Base-by-base conservation (phyloP, 768 basidiomycete species). In the Sistotremastrum niveocremeum region DNA sequence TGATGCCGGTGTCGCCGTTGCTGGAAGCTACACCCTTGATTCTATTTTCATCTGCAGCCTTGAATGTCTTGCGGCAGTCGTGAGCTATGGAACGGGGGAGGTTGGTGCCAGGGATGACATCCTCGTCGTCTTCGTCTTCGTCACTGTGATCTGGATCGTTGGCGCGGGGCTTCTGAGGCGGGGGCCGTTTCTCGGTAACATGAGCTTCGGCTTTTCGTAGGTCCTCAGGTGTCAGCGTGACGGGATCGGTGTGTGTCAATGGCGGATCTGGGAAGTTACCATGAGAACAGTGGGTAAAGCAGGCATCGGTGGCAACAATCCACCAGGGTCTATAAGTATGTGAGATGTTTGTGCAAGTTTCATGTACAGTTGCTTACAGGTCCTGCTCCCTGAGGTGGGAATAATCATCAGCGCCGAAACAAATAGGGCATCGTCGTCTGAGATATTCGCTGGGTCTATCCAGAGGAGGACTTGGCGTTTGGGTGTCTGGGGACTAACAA, bases 1-100 rank as follows among this genome's bases (percentile, higher is more conserved):
- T 69, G 34, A 66, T 42, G 0, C 68, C 64, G 2, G 51, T 56
- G 35, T 64, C 58, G 37, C 68, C 59, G 43, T 61, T 65, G n/a
- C 47, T 46, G 5, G 55, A 51, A n/a, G 50, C 54, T 4, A 46
- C 46, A 0, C 59, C 62, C 47, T 60, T 62, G 30, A 55, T 52
- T 11, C 59, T 58, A 45, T 60, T 58, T 9, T 58, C 62, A 44
- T 65, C 53, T 0, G 59, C 65, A 3, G 69, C 62, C 9, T 60
- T 47, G 48, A 64, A 60, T 0, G 2, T 59, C 1, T 56, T 56
- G 43, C 68, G 39, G 29, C 68, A 70, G 2, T 55, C 52, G 31
- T 69, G 60, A 2, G 70, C 53, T 5, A 61, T 54, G 30, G 60
- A 56, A 4, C 46, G 47, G 5, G 62, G 60, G 0, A 66, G 56